These are phyloP conservation scores for Amylocarpus encephaloides DNA, from an alignment of 2,329 filamentous ascomycete species.

Conservation along the genomic window DNA sequence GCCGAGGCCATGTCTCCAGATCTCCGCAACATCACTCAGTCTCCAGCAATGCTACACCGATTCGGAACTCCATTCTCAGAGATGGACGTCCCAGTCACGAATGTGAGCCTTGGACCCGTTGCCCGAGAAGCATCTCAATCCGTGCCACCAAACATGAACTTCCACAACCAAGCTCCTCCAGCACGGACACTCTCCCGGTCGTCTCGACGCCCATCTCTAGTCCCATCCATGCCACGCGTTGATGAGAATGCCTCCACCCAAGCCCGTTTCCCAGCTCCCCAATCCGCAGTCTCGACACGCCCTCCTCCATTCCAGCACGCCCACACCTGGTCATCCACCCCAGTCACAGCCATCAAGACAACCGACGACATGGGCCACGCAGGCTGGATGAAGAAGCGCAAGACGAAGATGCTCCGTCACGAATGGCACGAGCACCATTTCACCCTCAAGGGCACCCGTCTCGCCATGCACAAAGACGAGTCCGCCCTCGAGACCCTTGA, in stretches of 20 bases:
- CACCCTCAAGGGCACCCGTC: constrained; percentile 68
- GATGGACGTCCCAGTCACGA: constrained; percentile 78
- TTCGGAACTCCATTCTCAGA: constrained; percentile 86
- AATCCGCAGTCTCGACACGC: constrained; percentile 8
- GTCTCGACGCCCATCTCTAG: constrained; percentile 62
- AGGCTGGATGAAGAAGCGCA: constrained; percentile 92
- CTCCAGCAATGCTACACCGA: constrained; percentile 60
- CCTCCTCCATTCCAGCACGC: constrained; percentile 24
- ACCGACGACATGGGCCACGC: constrained; percentile 58
- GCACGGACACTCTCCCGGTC: constrained; percentile 36
- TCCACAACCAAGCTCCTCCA: constrained; percentile 41
- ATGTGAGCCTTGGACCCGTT: constrained; percentile 63
- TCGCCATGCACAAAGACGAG: constrained; percentile 68
- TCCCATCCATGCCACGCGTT: constrained; percentile 58
- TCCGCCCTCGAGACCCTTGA: constrained; percentile 52
- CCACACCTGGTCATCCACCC: constrained; percentile 22
- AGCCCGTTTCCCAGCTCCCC: constrained; percentile 23
- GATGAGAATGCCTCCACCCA: constrained; percentile 49
- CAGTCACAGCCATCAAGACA: constrained; percentile 21
- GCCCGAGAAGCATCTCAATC: constrained; percentile 79
- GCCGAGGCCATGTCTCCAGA: constrained; percentile 48
- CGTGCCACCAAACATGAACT: constrained; percentile 90
- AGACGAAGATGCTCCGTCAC: constrained; percentile 79
- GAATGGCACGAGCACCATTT: constrained; percentile 94
- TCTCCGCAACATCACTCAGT: constrained; percentile 41